Conservation (phyloP, 2,329 filamentous ascomycete species). For the Huntiella bhutanensis region DNA sequence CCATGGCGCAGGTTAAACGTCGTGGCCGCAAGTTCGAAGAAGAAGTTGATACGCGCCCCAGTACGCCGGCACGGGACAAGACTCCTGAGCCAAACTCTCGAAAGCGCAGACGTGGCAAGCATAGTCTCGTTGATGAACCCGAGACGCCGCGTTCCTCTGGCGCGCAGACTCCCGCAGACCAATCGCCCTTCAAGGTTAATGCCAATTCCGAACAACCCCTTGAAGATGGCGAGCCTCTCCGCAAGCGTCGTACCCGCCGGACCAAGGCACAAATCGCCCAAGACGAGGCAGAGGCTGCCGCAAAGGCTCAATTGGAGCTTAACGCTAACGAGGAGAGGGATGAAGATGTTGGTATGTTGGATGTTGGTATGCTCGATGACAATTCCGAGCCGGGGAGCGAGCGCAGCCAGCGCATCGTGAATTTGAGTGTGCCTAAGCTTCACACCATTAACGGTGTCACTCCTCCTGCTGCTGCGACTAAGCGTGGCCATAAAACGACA, state of each 20-base stretch:
- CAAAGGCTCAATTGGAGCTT: not conserved
- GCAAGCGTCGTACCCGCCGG: slow-evolving; percentile 16
- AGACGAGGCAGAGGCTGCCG: slow-evolving; percentile 7
- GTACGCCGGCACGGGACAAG: slow-evolving; percentile 12
- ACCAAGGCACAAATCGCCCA: slow-evolving; percentile 8
- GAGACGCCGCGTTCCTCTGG: not conserved
- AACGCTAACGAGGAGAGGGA: not conserved
- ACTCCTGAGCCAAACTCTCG: slow-evolving; percentile 7
- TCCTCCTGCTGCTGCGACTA: not conserved
- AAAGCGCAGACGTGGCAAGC: slow-evolving; percentile 9
- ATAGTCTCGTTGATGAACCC: slow-evolving; percentile 1
- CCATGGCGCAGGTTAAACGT: slow-evolving; percentile 14
- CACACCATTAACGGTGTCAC: slow-evolving; percentile 3
- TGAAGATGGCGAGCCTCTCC: slow-evolving; percentile 19
- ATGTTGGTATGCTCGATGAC: not conserved
- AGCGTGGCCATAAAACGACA: not conserved
- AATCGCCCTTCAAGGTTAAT: slow-evolving; percentile 14
- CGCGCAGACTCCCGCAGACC: slow-evolving; percentile 17
- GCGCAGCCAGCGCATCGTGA: slow-evolving; percentile 4
- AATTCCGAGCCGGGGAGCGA: slow-evolving; percentile 1
- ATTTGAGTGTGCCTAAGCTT: slow-evolving; percentile 7
- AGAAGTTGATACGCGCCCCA: slow-evolving; percentile 18
- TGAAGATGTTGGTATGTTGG: not conserved
- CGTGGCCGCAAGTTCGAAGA: slow-evolving; percentile 18
- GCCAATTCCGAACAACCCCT: slow-evolving; percentile 26